A percentile compares a stretch with the other conserved stretches of the same genome.
Conservation (phyloP, 73 alveolate species). For the Tetrahymena malaccensis region DNA sequence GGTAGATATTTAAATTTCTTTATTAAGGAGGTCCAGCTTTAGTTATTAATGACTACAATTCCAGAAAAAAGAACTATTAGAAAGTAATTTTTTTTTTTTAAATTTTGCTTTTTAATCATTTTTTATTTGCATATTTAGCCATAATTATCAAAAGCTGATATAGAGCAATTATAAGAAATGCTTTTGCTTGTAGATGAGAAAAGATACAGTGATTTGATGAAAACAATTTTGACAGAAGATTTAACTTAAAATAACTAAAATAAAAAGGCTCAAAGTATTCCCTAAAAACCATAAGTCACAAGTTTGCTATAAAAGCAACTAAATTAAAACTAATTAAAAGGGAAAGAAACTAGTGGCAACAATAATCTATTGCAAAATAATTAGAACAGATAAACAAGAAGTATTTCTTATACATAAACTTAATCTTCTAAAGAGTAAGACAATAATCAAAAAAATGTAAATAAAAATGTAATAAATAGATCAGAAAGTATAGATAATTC, state of each 20-base stretch:
- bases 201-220: not conserved
- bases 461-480: not conserved
- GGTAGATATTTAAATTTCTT: not conserved
- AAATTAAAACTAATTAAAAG: not conserved
- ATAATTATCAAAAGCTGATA: not conserved
- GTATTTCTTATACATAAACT: not conserved
- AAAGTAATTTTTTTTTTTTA: not conserved
- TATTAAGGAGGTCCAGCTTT: not conserved
- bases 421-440: not conserved
- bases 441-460: too few species aligned
- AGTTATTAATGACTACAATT: not conserved
- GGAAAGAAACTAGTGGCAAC: not conserved
- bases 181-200: not conserved
- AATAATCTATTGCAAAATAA: not conserved
- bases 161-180: not conserved
- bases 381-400: not conserved
- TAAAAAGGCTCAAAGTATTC: not conserved
- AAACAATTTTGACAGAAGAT: not conserved
- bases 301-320: not conserved
- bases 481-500: not conserved
- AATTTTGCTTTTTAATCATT: too few species aligned
- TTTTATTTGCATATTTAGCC: not conserved
- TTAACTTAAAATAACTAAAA: not conserved
- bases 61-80: not conserved
- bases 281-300: not conserved